Percentiles rank a stretch among this genome's conserved stretches.
phyloP scores from a whole-genome alignment of 192 early-diverging fungal species.

The Dissophora ornata region DNA sequence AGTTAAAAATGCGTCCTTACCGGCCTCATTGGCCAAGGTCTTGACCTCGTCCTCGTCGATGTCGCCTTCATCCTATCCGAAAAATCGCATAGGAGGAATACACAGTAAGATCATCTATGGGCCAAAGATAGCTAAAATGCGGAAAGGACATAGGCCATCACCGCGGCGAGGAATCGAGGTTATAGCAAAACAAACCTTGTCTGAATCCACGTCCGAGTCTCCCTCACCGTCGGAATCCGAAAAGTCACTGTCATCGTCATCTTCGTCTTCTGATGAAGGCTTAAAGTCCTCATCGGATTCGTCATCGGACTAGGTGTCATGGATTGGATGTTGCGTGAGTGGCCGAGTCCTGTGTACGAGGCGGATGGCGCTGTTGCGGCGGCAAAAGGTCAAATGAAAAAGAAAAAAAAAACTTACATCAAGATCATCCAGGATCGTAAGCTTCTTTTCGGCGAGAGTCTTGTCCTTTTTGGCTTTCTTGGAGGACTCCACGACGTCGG shows the following conservation, averaged over 20 bases:
- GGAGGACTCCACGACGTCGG: background rate
- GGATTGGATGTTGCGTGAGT: background rate
- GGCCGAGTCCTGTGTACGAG: too few species aligned
- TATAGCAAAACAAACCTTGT: slow-evolving; percentile 13
- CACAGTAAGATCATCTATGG: too few species aligned
- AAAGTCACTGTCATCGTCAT: background rate
- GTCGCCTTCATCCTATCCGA: slow-evolving; percentile 8
- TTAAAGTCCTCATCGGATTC: slow-evolving; percentile 45
- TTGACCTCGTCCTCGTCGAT: slow-evolving; percentile 34
- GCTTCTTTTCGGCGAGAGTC: slow-evolving; percentile 4
- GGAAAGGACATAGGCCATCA: too few species aligned
- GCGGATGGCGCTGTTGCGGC: too few species aligned
- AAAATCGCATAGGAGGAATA: background rate
- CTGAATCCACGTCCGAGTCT: slow-evolving; percentile 21
- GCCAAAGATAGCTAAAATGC: too few species aligned
- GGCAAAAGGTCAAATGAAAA: too few species aligned
- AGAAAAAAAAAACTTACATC: slow-evolving; percentile 34
- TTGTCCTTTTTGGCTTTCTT: slow-evolving; percentile 8
- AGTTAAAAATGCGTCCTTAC: slow-evolving; percentile 22
- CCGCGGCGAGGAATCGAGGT: too few species aligned
- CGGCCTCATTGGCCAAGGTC: slow-evolving; percentile 31
- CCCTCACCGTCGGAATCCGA: slow-evolving; percentile 12
- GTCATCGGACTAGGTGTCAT: slow-evolving; percentile 32
- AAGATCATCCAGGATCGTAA: slow-evolving; percentile 42
- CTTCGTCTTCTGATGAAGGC: slow-evolving; percentile 9